Evolutionary conservation across 2,329 filamentous ascomycete genomes (phyloP).

Genomic region (Epichloe uncinata): DNA sequence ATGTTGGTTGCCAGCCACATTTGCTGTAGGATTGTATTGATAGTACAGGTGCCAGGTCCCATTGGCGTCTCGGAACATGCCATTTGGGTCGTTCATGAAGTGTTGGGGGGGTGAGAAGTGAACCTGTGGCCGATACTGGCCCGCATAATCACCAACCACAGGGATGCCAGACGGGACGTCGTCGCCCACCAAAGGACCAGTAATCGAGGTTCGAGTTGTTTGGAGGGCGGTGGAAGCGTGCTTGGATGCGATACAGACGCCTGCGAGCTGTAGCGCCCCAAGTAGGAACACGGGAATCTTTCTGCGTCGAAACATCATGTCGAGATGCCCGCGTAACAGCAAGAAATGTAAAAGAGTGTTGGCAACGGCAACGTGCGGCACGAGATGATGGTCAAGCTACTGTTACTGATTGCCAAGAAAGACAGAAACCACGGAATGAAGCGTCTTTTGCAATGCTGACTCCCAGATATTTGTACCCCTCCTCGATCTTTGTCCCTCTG

Average conservation of each 20-base stretch:
- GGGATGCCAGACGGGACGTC: slow-evolving; percentile 12
- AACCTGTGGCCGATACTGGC: slow-evolving; percentile 10
- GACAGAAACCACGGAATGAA: not conserved
- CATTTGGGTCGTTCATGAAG: slow-evolving; percentile 7
- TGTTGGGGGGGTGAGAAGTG: slow-evolving; percentile 3
- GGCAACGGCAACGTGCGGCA: not conserved
- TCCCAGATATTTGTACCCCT: not conserved
- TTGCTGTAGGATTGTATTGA: slow-evolving; percentile 34
- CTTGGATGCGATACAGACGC: not conserved
- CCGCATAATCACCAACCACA: slow-evolving; percentile 9
- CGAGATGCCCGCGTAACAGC: not conserved
- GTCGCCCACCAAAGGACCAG: not conserved
- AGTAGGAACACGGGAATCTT: not conserved
- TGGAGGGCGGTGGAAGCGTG: not conserved
- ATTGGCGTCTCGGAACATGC: slow-evolving; percentile 35
- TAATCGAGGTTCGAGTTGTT: not conserved
- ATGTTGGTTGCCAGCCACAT: slow-evolving; percentile 44
- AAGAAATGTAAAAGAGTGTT: not conserved
- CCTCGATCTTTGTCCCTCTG: not conserved
- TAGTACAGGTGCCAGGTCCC: slow-evolving; percentile 53
- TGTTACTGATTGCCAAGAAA: not conserved
- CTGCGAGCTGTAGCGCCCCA: not conserved
- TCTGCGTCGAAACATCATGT: not conserved
- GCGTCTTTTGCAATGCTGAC: too few relatives aligned
- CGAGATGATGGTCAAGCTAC: not conserved